Evolutionary conservation across 345 rosid species (phyloP), one percentile per base, ranked within the genome.

Genomic region (Litchi chinensis): DNA sequence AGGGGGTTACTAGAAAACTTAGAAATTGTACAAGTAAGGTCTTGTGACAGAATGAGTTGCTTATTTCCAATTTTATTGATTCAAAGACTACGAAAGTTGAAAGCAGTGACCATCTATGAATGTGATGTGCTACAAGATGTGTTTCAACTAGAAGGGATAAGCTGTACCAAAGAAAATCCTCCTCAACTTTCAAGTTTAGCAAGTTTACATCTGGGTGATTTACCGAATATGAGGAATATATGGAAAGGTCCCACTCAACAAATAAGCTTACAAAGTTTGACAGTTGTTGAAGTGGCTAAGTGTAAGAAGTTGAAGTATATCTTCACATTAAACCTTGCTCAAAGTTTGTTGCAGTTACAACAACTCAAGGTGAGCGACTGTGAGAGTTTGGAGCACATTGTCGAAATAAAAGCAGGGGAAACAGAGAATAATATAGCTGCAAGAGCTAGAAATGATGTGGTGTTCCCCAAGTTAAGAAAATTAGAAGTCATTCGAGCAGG

Each of bases 171-270:
- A n/a, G n/a, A n/a, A n/a, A n/a, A n/a, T n/a, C n/a, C n/a, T n/a
- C n/a, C n/a, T n/a, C n/a, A n/a, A n/a, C n/a, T n/a, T n/a, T n/a
- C n/a, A n/a, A n/a, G n/a, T n/a, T n/a, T 80, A 43, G 3, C 4
- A 13, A 40, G 19, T 3, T 50, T 76, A 50, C 2, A 32, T 24
- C 26, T 81, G 19, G 0, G 1, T 3, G 15, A 3, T 1, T 54
- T 60, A 67, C 56, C 28, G 5, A 10, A 54, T 37, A 1, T 68
- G 56, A 32, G 6, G 11, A 10, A 37, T 37, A 32, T 76, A 52
- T 76, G 73, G 67, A 76, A 52, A 65, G 74, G 79, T 0, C 79
- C 79, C 22, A 65, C 72, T 44, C 60, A 46, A 6, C 16, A 65
- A 32, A 43, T 65, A 28, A 76, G 32, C 46, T 60, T 65, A 16